Percentiles rank a stretch among this genome's conserved stretches.
phyloP scores from a whole-genome alignment of 2,329 filamentous ascomycete genomes.

The Fusarium anguioides region DNA sequence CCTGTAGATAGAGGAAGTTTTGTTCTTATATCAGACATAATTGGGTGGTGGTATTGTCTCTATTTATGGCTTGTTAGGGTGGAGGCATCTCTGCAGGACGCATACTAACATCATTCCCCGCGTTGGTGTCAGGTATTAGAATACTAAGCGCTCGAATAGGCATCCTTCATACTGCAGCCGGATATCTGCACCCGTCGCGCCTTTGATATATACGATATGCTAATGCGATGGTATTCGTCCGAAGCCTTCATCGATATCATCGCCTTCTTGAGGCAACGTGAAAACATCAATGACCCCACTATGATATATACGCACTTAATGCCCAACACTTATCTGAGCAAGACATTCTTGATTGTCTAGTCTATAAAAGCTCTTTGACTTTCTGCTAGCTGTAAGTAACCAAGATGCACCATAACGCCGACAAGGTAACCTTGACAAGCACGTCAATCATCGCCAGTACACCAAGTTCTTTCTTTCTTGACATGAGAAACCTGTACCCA shows the following conservation, averaged over 20 bases:
- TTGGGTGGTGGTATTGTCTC: not conserved
- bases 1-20: not conserved
- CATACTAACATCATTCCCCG: not conserved
- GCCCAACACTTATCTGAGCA: not conserved
- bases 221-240: not conserved
- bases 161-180: not conserved
- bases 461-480: not conserved
- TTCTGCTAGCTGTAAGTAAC: not conserved
- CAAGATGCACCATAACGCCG: not conserved
- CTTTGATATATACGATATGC: not conserved
- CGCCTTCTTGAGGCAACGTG: not conserved
- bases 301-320: not conserved
- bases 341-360: not conserved
- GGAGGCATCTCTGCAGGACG: not conserved
- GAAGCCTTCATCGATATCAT: not conserved
- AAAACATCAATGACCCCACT: not conserved
- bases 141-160: conserved; percentile 8
- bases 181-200: not conserved
- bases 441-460: not conserved
- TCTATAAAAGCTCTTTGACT: not conserved
- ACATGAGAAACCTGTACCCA: not conserved
- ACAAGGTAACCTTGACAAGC: not conserved
- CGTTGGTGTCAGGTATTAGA: not conserved
- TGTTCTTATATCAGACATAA: not conserved
- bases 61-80: not conserved